These are phyloP conservation scores for Fusarium armeniacum DNA, from an alignment of 2,329 filamentous ascomycete species.

Conservation along the genomic window DNA sequence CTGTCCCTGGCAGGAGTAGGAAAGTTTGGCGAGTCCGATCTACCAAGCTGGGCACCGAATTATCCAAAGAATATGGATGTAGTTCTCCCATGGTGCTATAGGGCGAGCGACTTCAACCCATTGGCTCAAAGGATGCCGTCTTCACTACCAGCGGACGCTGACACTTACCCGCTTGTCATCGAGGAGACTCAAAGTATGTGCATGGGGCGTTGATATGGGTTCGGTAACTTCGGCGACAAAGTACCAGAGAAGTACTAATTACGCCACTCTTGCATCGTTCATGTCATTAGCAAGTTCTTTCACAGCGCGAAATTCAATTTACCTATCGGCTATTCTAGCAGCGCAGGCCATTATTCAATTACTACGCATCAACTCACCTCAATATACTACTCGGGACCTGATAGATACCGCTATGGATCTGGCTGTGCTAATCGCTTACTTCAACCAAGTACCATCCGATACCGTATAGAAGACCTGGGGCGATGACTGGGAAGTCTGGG, in stretches of 20 bases:
- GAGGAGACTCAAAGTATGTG: constrained; percentile 11
- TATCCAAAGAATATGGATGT: not conserved
- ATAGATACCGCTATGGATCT: constrained; percentile 12
- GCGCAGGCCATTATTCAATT: constrained; percentile 13
- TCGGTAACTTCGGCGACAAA: not conserved
- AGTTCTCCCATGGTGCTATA: constrained; percentile 6
- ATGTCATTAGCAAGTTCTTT: constrained; percentile 23
- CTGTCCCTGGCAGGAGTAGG: constrained; percentile 10
- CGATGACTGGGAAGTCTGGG: constrained; percentile 1
- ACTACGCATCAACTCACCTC: not conserved
- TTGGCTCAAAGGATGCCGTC: not conserved
- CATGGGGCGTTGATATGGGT: constrained; percentile 2
- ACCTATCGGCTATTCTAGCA: not conserved
- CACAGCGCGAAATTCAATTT: not conserved
- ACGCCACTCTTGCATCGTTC: constrained; percentile 9
- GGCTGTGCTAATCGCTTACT: constrained; percentile 11
- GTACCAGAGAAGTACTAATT: not conserved
- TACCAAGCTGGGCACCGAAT: constrained; percentile 22
- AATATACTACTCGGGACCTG: not conserved
- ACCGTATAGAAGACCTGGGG: constrained; percentile 10
- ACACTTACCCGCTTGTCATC: constrained; percentile 3
- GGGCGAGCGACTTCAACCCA: not conserved
- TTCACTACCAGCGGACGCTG: not conserved
- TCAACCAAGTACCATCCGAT: not conserved
- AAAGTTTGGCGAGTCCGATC: not conserved